Base-by-base conservation (phyloP, 1,284 basidiomycete species). In the Pseudozyma sp. region DNA sequence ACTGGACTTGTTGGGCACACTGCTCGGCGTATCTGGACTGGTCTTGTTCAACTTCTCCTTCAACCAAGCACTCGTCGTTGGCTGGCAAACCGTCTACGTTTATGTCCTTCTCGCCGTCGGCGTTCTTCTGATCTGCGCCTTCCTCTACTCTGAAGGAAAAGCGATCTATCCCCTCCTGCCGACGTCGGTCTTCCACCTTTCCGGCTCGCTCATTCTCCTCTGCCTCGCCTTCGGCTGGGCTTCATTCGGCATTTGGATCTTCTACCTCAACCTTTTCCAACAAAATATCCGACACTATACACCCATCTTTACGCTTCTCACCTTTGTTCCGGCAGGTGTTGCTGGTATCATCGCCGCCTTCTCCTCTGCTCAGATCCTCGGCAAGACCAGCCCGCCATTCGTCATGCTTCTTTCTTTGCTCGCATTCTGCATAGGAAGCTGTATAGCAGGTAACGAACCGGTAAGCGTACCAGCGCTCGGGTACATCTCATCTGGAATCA, bases 31-130 rank as follows among this genome's bases (percentile, higher is more conserved):
- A 4, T 35, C 53, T 1, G 74, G 73, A 3, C 59, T 82, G 14
- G 47, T 81, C 1, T 67, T 82, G 3, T 70, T 82, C 71, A 79
- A 78, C 58, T 72, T 78, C 45, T 55, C 73, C 7, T 80, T 72
- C 54, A 81, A 78, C 50, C 80, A 82, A 52, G 79, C 77, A 3
- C 58, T 65, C 10, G 65, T 78, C 4, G 64, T 76, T 7, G 80
- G 80, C n/a, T 82, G 80, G 79, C 38, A 68, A 11, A 66, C 62
- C 3, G 52, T 73, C 19, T 76, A 77, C 52, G 63, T 74, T 40
- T 73, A 73, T 39, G 69, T 75, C 8, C 56, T 82, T 3, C 71
- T 82, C 40, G 70, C 77, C 57, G 60, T 82, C 47, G 77, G 75
- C 31, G 18, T 81, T 12, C 16, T 79, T 5, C 59, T 75, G 14